Percentiles rank a stretch among this genome's conserved stretches.
phyloP scores from a whole-genome alignment of 345 rosid genomes.

The Pistacia integerrima region DNA sequence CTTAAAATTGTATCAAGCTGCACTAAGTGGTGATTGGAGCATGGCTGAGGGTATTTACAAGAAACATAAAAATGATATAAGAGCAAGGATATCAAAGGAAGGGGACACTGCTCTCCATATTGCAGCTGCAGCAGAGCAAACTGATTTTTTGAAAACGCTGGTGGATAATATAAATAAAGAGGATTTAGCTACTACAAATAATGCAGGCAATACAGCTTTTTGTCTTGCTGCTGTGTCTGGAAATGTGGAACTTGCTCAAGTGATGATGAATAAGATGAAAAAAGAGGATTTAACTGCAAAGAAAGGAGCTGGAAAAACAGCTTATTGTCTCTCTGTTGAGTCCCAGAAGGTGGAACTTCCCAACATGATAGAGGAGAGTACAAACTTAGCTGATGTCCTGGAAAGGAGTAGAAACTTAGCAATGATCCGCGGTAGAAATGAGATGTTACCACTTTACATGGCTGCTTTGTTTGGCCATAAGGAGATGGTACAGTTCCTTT shows the following conservation, averaged over 20 bases:
- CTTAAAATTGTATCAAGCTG: conserved; percentile 17
- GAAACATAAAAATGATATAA: background rate
- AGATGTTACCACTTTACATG: background rate
- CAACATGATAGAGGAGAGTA: too few relatives aligned
- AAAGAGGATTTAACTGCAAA: background rate
- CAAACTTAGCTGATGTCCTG: background rate
- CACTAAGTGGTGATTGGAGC: conserved; percentile 22
- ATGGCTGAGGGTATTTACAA: background rate
- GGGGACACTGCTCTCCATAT: conserved; percentile 3
- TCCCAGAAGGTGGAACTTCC: background rate
- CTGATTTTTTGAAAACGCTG: conserved; percentile 13
- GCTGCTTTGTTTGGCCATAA: conserved; percentile 22
- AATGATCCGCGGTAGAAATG: background rate
- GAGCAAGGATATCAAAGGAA: background rate
- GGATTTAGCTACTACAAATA: background rate
- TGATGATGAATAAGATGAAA: background rate
- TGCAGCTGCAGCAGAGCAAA: conserved; percentile 9
- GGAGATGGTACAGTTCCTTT: conserved; percentile 17
- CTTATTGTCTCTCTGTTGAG: background rate
- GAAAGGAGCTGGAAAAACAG: background rate
- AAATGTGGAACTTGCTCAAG: conserved; percentile 9
- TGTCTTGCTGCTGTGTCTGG: conserved; percentile 16
- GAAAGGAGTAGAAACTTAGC: background rate
- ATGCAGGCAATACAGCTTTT: background rate
- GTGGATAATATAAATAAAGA: background rate